phyloP scores from a whole-genome alignment of 352 stramenopile species.

The Globisporangium acanthophoron region DNA sequence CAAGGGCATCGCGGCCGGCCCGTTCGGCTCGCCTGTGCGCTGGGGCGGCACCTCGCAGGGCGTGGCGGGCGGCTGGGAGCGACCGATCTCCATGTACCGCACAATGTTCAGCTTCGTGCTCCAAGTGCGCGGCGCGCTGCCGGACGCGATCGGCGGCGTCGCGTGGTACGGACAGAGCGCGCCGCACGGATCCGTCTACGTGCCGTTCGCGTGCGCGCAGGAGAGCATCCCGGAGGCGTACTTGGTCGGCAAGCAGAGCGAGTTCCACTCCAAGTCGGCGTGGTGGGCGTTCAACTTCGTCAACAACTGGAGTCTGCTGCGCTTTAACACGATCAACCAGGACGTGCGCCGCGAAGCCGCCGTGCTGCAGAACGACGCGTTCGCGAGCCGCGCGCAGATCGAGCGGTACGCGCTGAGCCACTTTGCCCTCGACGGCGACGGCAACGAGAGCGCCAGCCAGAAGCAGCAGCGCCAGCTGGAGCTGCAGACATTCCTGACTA shows the following conservation, averaged over 20 bases:
- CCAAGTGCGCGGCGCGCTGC: conserved; percentile 25
- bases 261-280: conserved; percentile 39
- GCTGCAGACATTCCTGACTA: conserved; percentile 22
- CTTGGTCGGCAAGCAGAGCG: conserved; percentile 40
- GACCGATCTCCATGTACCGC: conserved; percentile 85
- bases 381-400: conserved; percentile 10
- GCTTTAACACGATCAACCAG: conserved; percentile 45
- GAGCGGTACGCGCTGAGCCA: not conserved
- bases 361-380: not conserved
- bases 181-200: conserved; percentile 46
- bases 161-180: conserved; percentile 51
- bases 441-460: conserved; percentile 11
- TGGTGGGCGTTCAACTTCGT: conserved; percentile 78
- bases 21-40: conserved; percentile 84
- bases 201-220: conserved; percentile 47
- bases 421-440: not conserved
- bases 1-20: conserved; percentile 64
- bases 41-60: conserved; percentile 47
- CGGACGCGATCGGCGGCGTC: conserved; percentile 31
- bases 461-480: conserved; percentile 3
- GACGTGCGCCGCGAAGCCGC: conserved; percentile 21
- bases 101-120: conserved; percentile 74
- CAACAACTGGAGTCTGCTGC: conserved; percentile 67
- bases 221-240: conserved; percentile 36
- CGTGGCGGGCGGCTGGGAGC: conserved; percentile 61